A percentile compares a stretch with the other conserved stretches of the same genome.
These are phyloP conservation scores for Gynochthodes officinalis DNA, from an alignment of 257 asterid species.

Conservation along the genomic window DNA sequence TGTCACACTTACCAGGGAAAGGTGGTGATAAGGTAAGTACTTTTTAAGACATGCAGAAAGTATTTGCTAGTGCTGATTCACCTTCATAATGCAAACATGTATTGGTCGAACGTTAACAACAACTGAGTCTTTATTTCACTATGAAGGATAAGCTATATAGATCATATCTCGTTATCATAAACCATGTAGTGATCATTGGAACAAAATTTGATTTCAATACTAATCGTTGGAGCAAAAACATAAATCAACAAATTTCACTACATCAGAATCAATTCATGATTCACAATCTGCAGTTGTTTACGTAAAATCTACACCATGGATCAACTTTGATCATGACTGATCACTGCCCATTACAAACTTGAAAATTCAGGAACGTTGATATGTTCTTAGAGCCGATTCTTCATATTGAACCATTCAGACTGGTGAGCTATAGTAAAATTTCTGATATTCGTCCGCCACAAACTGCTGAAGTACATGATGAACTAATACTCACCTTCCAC, in stretches of 20 bases:
- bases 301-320: not conserved
- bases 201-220: not conserved
- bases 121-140: no score
- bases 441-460: not conserved
- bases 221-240: not conserved
- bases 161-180: no score
- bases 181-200: no score
- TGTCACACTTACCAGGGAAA: slow-evolving; percentile 64
- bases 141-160: no score
- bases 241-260: no score
- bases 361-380: slow-evolving; percentile 51
- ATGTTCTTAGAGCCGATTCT: slow-evolving; percentile 67
- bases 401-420: slow-evolving; percentile 47
- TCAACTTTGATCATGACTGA: not conserved
- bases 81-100: not conserved
- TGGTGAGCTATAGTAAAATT: slow-evolving; percentile 39
- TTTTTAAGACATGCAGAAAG: no score
- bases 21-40: slow-evolving; percentile 52
- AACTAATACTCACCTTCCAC: slow-evolving; percentile 13
- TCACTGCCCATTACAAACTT: not conserved
- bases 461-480: not conserved
- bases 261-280: not conserved
- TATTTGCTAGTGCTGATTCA: not conserved
- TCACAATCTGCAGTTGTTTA: not conserved
- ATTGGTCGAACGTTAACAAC: no score